Evolutionary conservation across 2,329 filamentous ascomycete species (phyloP).

Genomic region (Alternaria metachromatica): DNA sequence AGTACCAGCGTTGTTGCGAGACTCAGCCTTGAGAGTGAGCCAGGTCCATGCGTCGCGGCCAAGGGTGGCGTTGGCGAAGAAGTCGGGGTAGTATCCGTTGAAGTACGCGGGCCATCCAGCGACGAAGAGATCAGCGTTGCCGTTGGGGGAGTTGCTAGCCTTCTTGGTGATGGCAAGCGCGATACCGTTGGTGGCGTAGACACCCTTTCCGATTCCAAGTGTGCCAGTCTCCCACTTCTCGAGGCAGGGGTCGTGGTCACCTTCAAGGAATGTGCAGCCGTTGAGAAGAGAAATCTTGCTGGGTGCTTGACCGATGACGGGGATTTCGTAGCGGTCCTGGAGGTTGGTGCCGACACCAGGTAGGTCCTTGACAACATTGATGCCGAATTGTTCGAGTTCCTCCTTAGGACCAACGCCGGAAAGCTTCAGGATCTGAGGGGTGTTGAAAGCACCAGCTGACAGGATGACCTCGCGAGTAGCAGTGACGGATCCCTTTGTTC

Average conservation of each 20-base stretch:
- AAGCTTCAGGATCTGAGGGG: conserved; percentile 67
- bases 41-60: conserved; percentile 57
- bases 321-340: conserved; percentile 64
- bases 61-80: conserved; percentile 54
- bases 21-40: conserved; percentile 65
- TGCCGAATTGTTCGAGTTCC: conserved; percentile 62
- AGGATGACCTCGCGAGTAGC: conserved; percentile 37
- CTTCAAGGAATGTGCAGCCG: conserved; percentile 49
- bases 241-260: conserved; percentile 53
- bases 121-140: conserved; percentile 60
- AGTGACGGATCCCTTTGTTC: conserved; percentile 34
- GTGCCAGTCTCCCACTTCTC: conserved; percentile 51
- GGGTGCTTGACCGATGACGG: conserved; percentile 54
- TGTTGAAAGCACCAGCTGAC: conserved; percentile 63
- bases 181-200: conserved; percentile 61
- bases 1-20: conserved; percentile 65
- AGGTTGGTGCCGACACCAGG: conserved; percentile 70
- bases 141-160: conserved; percentile 46
- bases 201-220: conserved; percentile 44
- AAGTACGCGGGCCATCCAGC: conserved; percentile 62
- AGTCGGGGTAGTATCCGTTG: conserved; percentile 62
- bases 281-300: conserved; percentile 45
- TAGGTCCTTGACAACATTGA: conserved; percentile 62
- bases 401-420: conserved; percentile 66
- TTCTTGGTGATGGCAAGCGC: conserved; percentile 56